Evolutionary conservation across 129 eudicot species (phyloP).

Genomic region (Mikania micrantha): DNA sequence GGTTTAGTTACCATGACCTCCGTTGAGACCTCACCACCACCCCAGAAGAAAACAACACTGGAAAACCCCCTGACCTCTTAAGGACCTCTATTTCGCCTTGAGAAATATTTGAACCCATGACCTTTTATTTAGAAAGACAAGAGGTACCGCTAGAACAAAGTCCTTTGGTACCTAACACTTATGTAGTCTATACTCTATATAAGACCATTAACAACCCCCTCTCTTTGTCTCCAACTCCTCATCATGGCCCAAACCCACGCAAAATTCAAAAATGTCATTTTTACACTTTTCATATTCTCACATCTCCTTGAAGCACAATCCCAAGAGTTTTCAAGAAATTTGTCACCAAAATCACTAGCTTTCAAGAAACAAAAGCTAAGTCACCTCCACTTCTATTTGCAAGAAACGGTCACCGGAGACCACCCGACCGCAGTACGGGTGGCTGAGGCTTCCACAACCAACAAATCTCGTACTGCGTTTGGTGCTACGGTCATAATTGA

Average conservation of each 20-base stretch:
- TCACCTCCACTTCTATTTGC: slow-evolving; percentile 31
- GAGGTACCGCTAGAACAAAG: too few relatives aligned
- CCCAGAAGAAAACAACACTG: too few relatives aligned
- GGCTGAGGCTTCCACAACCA: slow-evolving; percentile 24
- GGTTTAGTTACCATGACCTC: too few relatives aligned
- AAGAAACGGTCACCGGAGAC: slow-evolving; percentile 30
- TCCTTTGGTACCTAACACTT: too few relatives aligned
- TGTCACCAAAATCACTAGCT: slow-evolving; percentile 22
- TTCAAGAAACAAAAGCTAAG: slow-evolving; percentile 25
- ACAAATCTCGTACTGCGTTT: slow-evolving; percentile 19
- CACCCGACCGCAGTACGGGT: slow-evolving; percentile 27
- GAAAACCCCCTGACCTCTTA: too few relatives aligned
- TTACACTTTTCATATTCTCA: slow-evolving; percentile 9
- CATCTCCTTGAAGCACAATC: slow-evolving; percentile 10
- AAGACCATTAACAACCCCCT: background rate
- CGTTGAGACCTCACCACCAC: too few relatives aligned
- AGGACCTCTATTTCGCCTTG: too few relatives aligned
- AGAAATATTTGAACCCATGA: too few relatives aligned
- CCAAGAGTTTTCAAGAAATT: slow-evolving; percentile 18
- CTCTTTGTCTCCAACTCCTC: background rate
- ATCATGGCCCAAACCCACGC: background rate
- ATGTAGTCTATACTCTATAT: too few relatives aligned
- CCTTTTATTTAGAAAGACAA: too few relatives aligned
- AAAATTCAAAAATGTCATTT: background rate
- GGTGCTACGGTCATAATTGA: slow-evolving; percentile 31